A percentile compares a stretch with the other conserved stretches of the same genome.
phyloP scores from a whole-genome alignment of 2,329 filamentous ascomycete species.

The Xylaria sp. region DNA sequence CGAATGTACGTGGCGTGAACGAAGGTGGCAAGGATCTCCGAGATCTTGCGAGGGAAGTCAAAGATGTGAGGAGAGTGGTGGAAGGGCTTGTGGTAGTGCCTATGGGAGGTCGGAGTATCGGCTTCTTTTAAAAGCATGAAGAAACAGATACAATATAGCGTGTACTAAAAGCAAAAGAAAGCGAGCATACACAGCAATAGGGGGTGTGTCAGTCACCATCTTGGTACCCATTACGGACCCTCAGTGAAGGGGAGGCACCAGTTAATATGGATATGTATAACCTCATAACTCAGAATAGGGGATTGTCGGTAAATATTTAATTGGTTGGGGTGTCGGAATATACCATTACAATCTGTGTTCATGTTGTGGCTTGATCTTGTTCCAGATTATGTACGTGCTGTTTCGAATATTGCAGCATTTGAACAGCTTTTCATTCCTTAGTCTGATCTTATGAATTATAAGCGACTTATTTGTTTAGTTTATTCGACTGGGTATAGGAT shows the following conservation, averaged over 20 bases:
- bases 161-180: not conserved
- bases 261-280: constrained; percentile 9
- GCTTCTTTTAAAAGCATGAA: constrained; percentile 54
- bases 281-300: not conserved
- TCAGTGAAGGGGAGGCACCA: not conserved
- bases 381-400: too few species aligned
- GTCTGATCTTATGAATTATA: too few species aligned
- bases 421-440: too few species aligned
- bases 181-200: not conserved
- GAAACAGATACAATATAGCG: constrained; percentile 7
- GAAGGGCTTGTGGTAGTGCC: constrained; percentile 57
- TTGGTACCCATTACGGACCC: not conserved
- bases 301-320: not conserved
- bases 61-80: constrained; percentile 57
- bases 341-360: constrained; percentile 19
- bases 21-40: constrained; percentile 59
- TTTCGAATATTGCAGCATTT: too few species aligned
- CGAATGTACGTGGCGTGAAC: constrained; percentile 53
- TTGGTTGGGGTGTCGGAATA: constrained; percentile 15
- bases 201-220: not conserved
- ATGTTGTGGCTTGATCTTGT: not conserved
- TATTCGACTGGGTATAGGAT: too few species aligned
- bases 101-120: constrained; percentile 54
- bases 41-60: constrained; percentile 57
- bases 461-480: too few species aligned